Evolutionary conservation across 2,329 filamentous ascomycete genomes (phyloP).

Genomic region (Ceratocystis eucalypticola): DNA sequence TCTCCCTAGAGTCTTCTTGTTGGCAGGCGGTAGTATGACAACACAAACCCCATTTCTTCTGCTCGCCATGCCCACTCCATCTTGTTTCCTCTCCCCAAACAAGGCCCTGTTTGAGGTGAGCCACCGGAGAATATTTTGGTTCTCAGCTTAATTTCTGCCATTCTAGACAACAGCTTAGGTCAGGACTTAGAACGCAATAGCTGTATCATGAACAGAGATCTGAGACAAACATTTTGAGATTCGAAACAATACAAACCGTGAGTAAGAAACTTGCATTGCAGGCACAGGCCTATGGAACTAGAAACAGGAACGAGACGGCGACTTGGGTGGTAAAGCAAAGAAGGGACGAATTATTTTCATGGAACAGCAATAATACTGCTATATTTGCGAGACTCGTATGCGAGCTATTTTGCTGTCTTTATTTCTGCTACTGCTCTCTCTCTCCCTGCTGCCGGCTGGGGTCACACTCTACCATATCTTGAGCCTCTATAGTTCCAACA

Average conservation of each 20-base stretch:
- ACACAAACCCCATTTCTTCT: not conserved
- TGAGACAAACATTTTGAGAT: constrained; percentile 7
- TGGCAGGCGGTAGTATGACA: not conserved
- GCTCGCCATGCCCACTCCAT: not conserved
- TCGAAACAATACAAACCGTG: constrained; percentile 3
- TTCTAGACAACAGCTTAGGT: not conserved
- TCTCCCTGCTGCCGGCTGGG: not conserved
- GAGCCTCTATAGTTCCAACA: too few relatives aligned
- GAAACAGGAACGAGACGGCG: not conserved
- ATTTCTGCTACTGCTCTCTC: not conserved
- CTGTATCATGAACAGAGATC: not conserved
- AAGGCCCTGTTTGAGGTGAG: constrained; percentile 3
- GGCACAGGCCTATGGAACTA: not conserved
- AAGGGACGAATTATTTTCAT: not conserved
- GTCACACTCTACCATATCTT: too few relatives aligned
- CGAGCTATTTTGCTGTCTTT: not conserved
- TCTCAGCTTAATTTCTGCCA: not conserved
- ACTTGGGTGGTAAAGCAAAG: not conserved
- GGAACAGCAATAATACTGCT: not conserved
- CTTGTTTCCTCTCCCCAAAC: not conserved
- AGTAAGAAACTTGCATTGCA: not conserved
- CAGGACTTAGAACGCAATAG: not conserved
- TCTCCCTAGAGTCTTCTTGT: constrained; percentile 23
- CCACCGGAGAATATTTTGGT: not conserved
- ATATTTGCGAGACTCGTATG: not conserved